phyloP scores from a whole-genome alignment of 2,329 filamentous ascomycete species.

The Phyllosticta citrichinensis region DNA sequence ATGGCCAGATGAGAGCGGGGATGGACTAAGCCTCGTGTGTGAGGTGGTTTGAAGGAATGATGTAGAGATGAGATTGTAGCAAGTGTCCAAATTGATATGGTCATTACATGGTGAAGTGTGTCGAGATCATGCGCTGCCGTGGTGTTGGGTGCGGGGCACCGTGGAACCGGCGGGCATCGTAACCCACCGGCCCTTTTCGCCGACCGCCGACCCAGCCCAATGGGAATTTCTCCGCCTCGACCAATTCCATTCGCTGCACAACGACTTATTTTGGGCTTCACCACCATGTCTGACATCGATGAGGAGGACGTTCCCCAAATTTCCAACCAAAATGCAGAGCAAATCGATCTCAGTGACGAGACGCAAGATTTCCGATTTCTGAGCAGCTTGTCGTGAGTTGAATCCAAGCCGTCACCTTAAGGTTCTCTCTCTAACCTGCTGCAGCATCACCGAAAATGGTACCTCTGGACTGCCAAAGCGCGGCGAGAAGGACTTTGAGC shows the following conservation, averaged over 20 bases:
- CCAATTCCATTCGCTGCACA: no score
- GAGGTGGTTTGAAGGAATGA: not conserved
- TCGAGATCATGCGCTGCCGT: no score
- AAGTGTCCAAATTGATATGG: no score
- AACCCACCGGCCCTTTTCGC: not conserved
- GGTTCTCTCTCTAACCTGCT: slow-evolving; percentile 1
- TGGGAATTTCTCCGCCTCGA: not conserved
- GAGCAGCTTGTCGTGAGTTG: slow-evolving; percentile 42
- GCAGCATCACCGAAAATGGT: slow-evolving; percentile 18
- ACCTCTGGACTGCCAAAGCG: slow-evolving; percentile 65
- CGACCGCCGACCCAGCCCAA: not conserved
- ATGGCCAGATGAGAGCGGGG: not conserved
- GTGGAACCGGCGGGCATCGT: no score
- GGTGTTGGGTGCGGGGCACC: no score
- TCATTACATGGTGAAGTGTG: no score
- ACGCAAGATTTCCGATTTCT: slow-evolving; percentile 79
- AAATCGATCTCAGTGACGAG: slow-evolving; percentile 59
- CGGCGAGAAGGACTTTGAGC: slow-evolving; percentile 95
- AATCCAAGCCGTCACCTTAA: not conserved
- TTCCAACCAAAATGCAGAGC: slow-evolving; percentile 2
- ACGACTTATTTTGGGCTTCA: no score
- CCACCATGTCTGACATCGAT: slow-evolving; percentile 7
- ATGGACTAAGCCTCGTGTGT: no score
- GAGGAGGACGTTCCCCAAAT: slow-evolving; percentile 4
- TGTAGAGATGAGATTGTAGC: not conserved